Conservation (phyloP, 176 grass and related monocot genomes). For the Eragrostis nindensis region DNA sequence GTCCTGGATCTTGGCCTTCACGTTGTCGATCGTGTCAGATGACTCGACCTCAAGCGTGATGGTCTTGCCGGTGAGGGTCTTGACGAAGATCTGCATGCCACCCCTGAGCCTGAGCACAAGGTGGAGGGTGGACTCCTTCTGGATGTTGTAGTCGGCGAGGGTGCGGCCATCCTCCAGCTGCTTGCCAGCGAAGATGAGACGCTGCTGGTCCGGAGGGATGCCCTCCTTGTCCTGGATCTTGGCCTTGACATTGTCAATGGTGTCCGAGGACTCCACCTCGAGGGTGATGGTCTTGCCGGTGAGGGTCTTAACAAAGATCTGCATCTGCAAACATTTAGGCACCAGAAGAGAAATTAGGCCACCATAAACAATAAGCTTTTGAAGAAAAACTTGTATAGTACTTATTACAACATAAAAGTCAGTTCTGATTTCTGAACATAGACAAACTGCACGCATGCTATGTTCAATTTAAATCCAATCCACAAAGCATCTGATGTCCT, state of each 20-base stretch:
- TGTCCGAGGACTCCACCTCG: conserved; percentile 59
- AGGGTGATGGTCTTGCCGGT: conserved; percentile 81
- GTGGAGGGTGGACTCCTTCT: conserved; percentile 80
- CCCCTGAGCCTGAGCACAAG: conserved; percentile 58
- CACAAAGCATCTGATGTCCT: neutral
- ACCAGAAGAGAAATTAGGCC: neutral
- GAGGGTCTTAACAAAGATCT: conserved; percentile 81
- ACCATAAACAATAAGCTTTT: neutral
- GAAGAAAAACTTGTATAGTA: too few species aligned
- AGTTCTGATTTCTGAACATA: too few species aligned
- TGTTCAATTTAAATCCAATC: neutral
- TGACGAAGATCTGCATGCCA: conserved; percentile 74
- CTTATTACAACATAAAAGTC: too few species aligned
- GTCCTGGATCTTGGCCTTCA: conserved; percentile 75
- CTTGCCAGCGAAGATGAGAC: conserved; percentile 66
- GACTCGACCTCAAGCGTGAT: conserved; percentile 65
- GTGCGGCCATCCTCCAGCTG: conserved; percentile 78
- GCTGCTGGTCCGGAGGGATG: conserved; percentile 71
- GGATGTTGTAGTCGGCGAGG: conserved; percentile 64
- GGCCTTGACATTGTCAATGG: conserved; percentile 69
- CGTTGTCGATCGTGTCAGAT: conserved; percentile 56
- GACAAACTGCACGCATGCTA: too few species aligned
- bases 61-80: conserved; percentile 77
- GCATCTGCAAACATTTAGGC: conserved; percentile 46
- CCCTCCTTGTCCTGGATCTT: conserved; percentile 93